Evolutionary conservation across 2,329 filamentous ascomycete species (phyloP).

Genomic region (Fusarium xylarioides): DNA sequence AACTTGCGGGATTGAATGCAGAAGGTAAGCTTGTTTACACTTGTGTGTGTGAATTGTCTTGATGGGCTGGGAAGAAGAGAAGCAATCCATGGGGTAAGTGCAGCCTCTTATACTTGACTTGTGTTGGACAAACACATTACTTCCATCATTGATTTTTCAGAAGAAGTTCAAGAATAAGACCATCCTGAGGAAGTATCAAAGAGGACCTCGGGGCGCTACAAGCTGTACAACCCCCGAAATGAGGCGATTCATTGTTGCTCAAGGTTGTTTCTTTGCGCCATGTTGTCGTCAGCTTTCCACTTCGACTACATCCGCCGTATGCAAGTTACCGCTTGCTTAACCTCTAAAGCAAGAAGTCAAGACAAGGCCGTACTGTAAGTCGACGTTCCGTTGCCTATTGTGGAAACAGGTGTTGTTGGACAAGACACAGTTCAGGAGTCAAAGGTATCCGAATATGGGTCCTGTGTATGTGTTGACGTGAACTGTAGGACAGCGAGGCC

Average conservation of each 20-base stretch:
- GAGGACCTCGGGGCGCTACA: conserved; percentile 19
- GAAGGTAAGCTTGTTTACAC: background rate
- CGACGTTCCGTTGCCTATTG: conserved; percentile 1
- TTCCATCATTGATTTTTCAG: too few relatives aligned
- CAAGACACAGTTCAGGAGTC: conserved; percentile 8
- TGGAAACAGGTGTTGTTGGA: conserved; percentile 1
- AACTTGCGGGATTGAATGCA: background rate
- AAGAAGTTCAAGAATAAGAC: background rate
- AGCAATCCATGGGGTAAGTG: background rate
- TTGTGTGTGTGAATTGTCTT: background rate
- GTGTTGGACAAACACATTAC: background rate
- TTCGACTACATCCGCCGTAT: background rate
- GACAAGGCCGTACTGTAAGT: background rate
- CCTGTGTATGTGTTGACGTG: conserved; percentile 16
- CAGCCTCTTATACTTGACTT: conserved; percentile 10
- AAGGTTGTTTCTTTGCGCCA: conserved; percentile 3
- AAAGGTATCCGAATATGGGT: background rate
- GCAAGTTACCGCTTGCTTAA: conserved; percentile 9
- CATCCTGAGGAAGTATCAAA: background rate
- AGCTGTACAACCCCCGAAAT: background rate
- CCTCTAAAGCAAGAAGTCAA: background rate
- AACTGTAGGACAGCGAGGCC: conserved; percentile 11
- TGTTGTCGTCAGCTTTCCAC: conserved; percentile 20
- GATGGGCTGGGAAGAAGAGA: background rate
- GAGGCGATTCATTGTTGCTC: conserved; percentile 25